Evolutionary conservation across 495 filamentous ascomycete genomes (phyloP).

Genomic region (Paragyromitra xinjiangensis): DNA sequence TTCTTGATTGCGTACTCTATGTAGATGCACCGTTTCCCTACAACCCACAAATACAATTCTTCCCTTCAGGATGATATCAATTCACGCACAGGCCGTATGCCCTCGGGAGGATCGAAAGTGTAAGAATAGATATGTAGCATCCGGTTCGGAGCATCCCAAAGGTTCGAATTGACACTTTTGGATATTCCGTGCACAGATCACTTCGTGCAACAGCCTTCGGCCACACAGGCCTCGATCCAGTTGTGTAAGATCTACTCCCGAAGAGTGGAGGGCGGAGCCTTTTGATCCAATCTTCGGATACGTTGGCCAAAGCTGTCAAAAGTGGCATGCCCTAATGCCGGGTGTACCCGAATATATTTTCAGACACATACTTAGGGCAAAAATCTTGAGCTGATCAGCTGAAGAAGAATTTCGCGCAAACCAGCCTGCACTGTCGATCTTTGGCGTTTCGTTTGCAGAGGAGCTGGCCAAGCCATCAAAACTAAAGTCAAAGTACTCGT

Average conservation of each 20-base stretch:
- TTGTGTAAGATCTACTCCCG: slow-evolving; percentile 13
- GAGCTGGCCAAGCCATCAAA: not conserved
- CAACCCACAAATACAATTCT: slow-evolving; percentile 16
- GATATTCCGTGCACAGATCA: slow-evolving; percentile 6
- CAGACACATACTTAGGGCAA: slow-evolving; percentile 1
- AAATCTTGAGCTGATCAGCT: slow-evolving; percentile 3
- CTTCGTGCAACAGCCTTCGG: not conserved
- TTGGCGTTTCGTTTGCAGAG: not conserved
- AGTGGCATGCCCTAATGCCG: slow-evolving; percentile 4
- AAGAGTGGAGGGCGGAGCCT: not conserved
- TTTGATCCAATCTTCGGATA: slow-evolving; percentile 15
- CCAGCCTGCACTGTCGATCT: slow-evolving; percentile 12
- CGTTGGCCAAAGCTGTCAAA: slow-evolving; percentile 14
- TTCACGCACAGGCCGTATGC: slow-evolving; percentile 26
- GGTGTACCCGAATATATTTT: slow-evolving; percentile 15
- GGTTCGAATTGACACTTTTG: slow-evolving; percentile 16
- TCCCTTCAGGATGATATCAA: slow-evolving; percentile 18
- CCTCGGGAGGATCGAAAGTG: slow-evolving; percentile 22
- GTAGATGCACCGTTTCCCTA: slow-evolving; percentile 11
- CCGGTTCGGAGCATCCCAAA: slow-evolving; percentile 12
- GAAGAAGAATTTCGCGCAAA: slow-evolving; percentile 19
- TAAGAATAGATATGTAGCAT: slow-evolving; percentile 6
- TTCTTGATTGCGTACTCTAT: slow-evolving; percentile 13
- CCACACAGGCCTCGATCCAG: slow-evolving; percentile 38
- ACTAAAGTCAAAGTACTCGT: slow-evolving; percentile 2